A percentile compares a stretch with the other conserved stretches of the same genome.
Conservation (phyloP, 2,329 filamentous ascomycete species). For the Monosporascus sp. region DNA sequence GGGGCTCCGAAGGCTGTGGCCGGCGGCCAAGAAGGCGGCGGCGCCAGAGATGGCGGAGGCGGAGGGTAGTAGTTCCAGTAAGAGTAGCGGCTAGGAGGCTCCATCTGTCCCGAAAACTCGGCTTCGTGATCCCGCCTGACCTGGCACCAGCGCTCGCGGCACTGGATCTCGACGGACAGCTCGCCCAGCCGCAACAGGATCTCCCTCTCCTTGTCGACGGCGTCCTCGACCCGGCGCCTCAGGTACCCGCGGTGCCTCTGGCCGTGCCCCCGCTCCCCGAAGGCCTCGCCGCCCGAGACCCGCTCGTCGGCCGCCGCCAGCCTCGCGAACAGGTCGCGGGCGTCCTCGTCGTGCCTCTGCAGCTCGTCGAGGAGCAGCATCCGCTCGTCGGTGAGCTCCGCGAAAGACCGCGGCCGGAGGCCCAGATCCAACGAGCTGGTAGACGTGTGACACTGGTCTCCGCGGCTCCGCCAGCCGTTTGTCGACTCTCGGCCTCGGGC, state of each 20-base stretch:
- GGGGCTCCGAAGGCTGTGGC: neutral
- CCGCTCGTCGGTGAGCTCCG: slow-evolving; percentile 40
- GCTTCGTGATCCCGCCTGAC: slow-evolving; percentile 21
- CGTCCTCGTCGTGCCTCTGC: slow-evolving; percentile 33
- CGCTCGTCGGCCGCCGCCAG: slow-evolving; percentile 33
- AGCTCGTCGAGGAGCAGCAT: slow-evolving; percentile 40
- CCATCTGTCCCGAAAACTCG: neutral
- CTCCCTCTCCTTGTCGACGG: slow-evolving; percentile 40
- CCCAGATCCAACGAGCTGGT: slow-evolving; percentile 16
- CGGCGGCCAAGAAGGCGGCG: neutral
- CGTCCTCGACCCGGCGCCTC: slow-evolving; percentile 37
- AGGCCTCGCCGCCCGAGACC: slow-evolving; percentile 12
- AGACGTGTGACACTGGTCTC: neutral
- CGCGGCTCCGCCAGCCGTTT: neutral
- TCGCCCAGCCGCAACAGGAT: slow-evolving; percentile 44
- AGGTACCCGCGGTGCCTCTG: slow-evolving; percentile 39
- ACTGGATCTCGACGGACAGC: slow-evolving; percentile 43
- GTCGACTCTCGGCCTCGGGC: neutral
- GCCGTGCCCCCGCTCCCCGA: slow-evolving; percentile 22
- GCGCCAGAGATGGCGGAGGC: neutral
- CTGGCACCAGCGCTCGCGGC: slow-evolving; percentile 34
- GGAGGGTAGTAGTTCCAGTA: neutral
- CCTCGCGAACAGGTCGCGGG: slow-evolving; percentile 32
- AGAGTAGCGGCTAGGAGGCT: slow-evolving; percentile 1
- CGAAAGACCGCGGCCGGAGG: slow-evolving; percentile 34